Evolutionary conservation across 2,329 filamentous ascomycete genomes (phyloP).

Genomic region (Phialophora verrucosa): DNA sequence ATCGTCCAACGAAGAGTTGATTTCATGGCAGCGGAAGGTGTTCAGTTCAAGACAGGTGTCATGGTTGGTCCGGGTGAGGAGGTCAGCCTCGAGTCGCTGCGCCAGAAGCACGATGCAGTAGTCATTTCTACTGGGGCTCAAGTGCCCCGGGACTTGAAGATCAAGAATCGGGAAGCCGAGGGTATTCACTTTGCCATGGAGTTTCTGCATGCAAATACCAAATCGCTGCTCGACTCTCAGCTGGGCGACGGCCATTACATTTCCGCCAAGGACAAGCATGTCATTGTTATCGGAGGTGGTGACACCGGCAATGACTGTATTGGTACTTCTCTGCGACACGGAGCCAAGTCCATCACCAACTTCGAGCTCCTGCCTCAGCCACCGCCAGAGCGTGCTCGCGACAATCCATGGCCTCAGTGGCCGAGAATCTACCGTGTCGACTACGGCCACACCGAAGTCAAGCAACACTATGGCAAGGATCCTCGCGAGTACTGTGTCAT

Average conservation of each 20-base stretch:
- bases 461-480: constrained; percentile 94
- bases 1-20: constrained; percentile 94
- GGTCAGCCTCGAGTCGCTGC: constrained; percentile 72
- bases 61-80: constrained; percentile 77
- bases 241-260: constrained; percentile 85
- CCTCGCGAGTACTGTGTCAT: constrained; percentile 98
- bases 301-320: constrained; percentile 99
- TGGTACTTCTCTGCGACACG: constrained; percentile 92
- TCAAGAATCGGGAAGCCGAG: constrained; percentile 83
- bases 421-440: constrained; percentile 98
- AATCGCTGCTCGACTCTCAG: constrained; percentile 91
- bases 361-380: constrained; percentile 95
- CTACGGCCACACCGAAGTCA: constrained; percentile 94
- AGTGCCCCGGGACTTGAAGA: constrained; percentile 88
- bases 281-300: constrained; percentile 95
- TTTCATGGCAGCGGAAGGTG: constrained; percentile 88
- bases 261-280: constrained; percentile 92
- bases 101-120: constrained; percentile 77
- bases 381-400: constrained; percentile 82
- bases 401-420: constrained; percentile 99
- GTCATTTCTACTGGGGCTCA: constrained; percentile 92
- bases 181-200: constrained; percentile 97
- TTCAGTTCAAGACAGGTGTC: constrained; percentile 79
- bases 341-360: constrained; percentile 94
- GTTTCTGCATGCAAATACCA: constrained; percentile 96